Percentiles rank a stretch among this genome's conserved stretches.
phyloP scores from a whole-genome alignment of 176 grass and related monocot species.

The Phoenix roebelenii region DNA sequence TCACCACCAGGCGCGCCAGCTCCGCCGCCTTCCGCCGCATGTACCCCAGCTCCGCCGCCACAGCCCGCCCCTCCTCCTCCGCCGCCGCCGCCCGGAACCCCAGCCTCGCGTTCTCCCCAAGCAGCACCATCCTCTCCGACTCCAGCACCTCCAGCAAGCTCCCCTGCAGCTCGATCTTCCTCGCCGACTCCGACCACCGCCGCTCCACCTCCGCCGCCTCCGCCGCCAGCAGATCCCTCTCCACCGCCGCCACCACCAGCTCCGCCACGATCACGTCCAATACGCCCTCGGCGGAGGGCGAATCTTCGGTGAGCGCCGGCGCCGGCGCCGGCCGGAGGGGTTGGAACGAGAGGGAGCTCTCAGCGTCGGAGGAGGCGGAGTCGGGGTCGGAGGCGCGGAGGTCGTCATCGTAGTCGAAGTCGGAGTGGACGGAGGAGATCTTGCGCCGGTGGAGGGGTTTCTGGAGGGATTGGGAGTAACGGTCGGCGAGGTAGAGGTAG shows the following conservation, averaged over 20 bases:
- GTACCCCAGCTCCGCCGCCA: conserved; percentile 51
- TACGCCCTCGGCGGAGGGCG: not conserved
- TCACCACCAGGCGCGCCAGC: conserved; percentile 54
- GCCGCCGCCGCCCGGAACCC: conserved; percentile 37
- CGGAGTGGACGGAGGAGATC: conserved; percentile 13
- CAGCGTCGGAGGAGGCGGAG: conserved; percentile 59
- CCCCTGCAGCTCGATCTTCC: conserved; percentile 89
- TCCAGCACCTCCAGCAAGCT: conserved; percentile 85
- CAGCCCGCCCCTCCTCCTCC: conserved; percentile 46
- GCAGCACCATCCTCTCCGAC: conserved; percentile 77
- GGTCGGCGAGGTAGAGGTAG: conserved; percentile 92
- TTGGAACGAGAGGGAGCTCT: conserved; percentile 84
- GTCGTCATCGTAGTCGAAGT: conserved; percentile 22
- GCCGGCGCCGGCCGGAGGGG: not conserved
- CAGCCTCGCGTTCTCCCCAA: conserved; percentile 84
- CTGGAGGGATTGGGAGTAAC: conserved; percentile 62
- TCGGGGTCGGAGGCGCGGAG: conserved; percentile 30
- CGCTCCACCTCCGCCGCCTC: conserved; percentile 29
- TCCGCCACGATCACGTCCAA: conserved; percentile 37
- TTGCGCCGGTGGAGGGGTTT: not conserved
- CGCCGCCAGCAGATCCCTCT: conserved; percentile 44
- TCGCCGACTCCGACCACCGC: conserved; percentile 27
- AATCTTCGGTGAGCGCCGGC: not conserved
- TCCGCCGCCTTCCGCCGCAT: conserved; percentile 65
- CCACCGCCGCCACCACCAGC: conserved; percentile 49